These are phyloP conservation scores for Cercophora sp. DNA, from an alignment of 495 filamentous ascomycete species.

Conservation along the genomic window DNA sequence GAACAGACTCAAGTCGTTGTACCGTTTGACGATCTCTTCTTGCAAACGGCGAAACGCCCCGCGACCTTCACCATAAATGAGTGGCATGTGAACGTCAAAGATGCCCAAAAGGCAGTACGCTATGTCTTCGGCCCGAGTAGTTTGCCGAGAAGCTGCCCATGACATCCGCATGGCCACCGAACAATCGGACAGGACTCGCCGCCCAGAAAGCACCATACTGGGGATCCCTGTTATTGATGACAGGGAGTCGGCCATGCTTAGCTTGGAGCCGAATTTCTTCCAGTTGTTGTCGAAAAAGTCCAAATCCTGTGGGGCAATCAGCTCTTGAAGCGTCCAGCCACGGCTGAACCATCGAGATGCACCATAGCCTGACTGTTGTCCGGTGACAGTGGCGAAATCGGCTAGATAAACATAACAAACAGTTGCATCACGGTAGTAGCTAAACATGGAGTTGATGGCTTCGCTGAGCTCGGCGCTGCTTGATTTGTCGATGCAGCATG, in stretches of 20 bases:
- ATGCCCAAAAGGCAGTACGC: background rate
- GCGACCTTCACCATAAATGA: background rate
- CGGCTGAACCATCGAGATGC: background rate
- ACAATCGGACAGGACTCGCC: background rate
- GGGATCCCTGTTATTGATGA: background rate
- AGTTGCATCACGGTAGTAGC: background rate
- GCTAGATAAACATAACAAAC: background rate
- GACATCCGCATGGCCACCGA: background rate
- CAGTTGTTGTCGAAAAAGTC: background rate
- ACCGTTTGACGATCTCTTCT: background rate
- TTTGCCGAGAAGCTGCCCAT: background rate
- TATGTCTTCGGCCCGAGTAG: background rate
- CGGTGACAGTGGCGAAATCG: background rate
- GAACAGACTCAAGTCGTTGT: background rate
- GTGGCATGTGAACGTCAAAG: background rate
- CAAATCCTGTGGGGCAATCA: background rate
- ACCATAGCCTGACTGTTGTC: background rate
- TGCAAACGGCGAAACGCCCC: background rate
- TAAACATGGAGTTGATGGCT: constrained; percentile 1
- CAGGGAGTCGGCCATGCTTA: background rate
- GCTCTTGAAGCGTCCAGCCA: constrained; percentile 1
- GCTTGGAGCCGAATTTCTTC: background rate
- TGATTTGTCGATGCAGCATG: constrained; percentile 1
- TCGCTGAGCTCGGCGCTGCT: background rate
- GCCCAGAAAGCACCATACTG: background rate